Evolutionary conservation across 306 rosid species (phyloP).

Genomic region (Lupinus albus): DNA sequence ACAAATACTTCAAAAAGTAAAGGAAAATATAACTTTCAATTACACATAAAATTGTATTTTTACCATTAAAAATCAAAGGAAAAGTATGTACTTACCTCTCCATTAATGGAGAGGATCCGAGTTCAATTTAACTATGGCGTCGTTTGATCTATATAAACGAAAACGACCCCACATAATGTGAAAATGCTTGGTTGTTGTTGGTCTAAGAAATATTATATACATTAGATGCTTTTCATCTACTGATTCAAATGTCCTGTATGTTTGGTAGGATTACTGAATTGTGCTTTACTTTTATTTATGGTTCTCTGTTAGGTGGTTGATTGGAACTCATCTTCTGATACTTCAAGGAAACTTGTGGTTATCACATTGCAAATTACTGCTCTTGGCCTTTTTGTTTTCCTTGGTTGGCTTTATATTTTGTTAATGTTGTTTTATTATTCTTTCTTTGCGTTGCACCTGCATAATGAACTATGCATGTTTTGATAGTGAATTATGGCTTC

Average conservation of each 20-base stretch:
- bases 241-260: neutral
- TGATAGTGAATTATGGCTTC: slow-evolving; percentile 22
- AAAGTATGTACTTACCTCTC: too few relatives aligned
- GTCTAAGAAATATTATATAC: neutral
- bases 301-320: slow-evolving; percentile 65
- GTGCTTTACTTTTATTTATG: slow-evolving; percentile 23
- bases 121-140: too few relatives aligned
- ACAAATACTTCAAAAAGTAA: too few relatives aligned
- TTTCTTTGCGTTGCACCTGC: slow-evolving; percentile 10
- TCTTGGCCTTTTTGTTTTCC: slow-evolving; percentile 22
- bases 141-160: too few relatives aligned
- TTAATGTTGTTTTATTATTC: neutral
- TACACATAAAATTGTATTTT: too few relatives aligned
- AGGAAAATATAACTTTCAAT: too few relatives aligned
- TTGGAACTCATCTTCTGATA: slow-evolving; percentile 61
- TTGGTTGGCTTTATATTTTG: slow-evolving; percentile 3
- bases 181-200: too few relatives aligned
- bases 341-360: slow-evolving; percentile 64
- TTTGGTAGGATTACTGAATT: neutral
- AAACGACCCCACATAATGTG: too few relatives aligned
- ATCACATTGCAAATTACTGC: slow-evolving; percentile 49
- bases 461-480: slow-evolving; percentile 4
- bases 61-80: too few relatives aligned
- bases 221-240: neutral
- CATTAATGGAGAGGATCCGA: too few relatives aligned